Percentiles rank a stretch among this genome's conserved stretches.
Conservation (phyloP, 192 early-diverging fungal genomes). For the Gamsiella multidivaricata region DNA sequence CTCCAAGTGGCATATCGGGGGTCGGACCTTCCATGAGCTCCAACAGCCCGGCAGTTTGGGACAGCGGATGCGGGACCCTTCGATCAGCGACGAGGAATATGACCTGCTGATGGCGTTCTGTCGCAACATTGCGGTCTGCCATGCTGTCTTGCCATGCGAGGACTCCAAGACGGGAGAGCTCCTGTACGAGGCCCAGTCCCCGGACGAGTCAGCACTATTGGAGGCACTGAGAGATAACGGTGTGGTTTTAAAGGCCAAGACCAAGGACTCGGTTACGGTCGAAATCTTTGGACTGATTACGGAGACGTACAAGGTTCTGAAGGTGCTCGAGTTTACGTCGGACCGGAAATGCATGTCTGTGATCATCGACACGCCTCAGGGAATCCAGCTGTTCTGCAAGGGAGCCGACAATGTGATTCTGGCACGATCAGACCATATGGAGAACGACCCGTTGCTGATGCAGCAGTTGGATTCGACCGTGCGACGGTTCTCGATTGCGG, state of each 20-base stretch:
- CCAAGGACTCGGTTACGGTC: constrained; percentile 60
- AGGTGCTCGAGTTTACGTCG: constrained; percentile 96
- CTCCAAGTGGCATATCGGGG: constrained; percentile 81
- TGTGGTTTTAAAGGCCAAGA: constrained; percentile 62
- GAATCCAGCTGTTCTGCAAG: constrained; percentile 91
- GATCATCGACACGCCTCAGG: constrained; percentile 84
- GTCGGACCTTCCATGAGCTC: constrained; percentile 69
- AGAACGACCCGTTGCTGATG: constrained; percentile 69
- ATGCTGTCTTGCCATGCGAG: constrained; percentile 92
- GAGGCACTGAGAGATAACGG: constrained; percentile 62
- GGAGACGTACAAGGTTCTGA: constrained; percentile 84
- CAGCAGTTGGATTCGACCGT: constrained; percentile 72
- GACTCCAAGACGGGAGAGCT: constrained; percentile 72
- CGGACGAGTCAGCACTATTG: constrained; percentile 91
- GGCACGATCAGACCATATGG: constrained; percentile 70
- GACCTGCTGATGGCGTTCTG: constrained; percentile 65
- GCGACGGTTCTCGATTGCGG: constrained; percentile 84
- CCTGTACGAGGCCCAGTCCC: constrained; percentile 93
- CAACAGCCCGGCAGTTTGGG: constrained; percentile 52
- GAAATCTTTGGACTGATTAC: constrained; percentile 68
- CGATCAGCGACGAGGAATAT: constrained; percentile 54
- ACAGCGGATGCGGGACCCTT: constrained; percentile 46
- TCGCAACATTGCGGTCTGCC: constrained; percentile 81
- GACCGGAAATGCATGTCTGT: constrained; percentile 96
- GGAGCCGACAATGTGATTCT: constrained; percentile 97